Conservation (phyloP, 2,329 filamentous ascomycete genomes). For the Talaromyces pinophilus region DNA sequence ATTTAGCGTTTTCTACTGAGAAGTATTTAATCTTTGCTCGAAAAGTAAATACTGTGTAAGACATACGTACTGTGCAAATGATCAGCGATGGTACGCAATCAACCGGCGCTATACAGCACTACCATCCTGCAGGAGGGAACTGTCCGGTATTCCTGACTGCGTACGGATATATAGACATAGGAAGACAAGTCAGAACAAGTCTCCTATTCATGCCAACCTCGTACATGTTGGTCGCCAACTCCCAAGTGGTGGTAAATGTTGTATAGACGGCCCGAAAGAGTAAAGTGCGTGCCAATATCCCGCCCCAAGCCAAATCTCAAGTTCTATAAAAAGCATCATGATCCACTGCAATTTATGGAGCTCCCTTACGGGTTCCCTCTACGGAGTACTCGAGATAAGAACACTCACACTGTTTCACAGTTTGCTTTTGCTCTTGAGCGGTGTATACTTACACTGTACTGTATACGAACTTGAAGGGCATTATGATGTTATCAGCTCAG, state of each 20-base stretch:
- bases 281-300: slow-evolving; percentile 2
- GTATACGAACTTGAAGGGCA: neutral
- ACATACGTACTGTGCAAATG: neutral
- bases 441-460: neutral
- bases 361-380: neutral
- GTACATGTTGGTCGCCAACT: neutral
- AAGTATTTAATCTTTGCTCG: neutral
- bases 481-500: neutral
- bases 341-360: neutral
- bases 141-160: neutral
- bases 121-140: slow-evolving; percentile 6
- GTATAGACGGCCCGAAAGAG: neutral
- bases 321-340: slow-evolving; percentile 10
- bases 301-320: slow-evolving; percentile 3
- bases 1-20: neutral
- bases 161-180: neutral
- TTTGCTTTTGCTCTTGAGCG: neutral
- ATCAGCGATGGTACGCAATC: neutral
- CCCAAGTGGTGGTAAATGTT: neutral
- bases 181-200: neutral
- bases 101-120: neutral
- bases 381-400: neutral
- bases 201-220: neutral
- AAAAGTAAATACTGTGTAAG: neutral
- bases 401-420: neutral